Conservation (phyloP, 495 filamentous ascomycete genomes). For the Hyphodiscus hymeniophilus region DNA sequence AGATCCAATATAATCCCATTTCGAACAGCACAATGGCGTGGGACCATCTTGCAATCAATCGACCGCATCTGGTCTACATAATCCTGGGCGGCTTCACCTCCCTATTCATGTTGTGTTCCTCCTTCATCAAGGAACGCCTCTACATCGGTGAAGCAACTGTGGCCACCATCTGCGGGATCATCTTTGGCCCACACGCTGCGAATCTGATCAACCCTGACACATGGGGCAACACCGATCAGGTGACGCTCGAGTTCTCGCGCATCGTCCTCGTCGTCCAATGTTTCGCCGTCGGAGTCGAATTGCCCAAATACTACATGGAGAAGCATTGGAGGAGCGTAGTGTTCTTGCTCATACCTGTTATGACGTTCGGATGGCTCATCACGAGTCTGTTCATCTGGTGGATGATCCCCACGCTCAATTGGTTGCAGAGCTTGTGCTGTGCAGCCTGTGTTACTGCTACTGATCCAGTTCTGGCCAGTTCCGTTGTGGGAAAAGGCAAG, state of each 20-base stretch:
- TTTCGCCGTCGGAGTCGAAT: slow-evolving; percentile 97
- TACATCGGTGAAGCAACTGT: slow-evolving; percentile 99
- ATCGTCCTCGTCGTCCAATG: slow-evolving; percentile 98
- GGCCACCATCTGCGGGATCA: slow-evolving; percentile 90
- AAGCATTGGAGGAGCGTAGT: slow-evolving; percentile 92
- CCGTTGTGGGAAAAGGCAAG: slow-evolving; percentile 97
- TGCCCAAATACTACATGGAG: slow-evolving; percentile 98
- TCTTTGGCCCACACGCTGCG: slow-evolving; percentile 93
- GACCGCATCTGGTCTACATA: slow-evolving; percentile 95
- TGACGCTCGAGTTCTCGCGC: slow-evolving; percentile 93
- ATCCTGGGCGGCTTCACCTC: slow-evolving; percentile 97
- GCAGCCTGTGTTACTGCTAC: slow-evolving; percentile 97
- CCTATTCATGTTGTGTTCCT: slow-evolving; percentile 96
- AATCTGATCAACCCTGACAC: slow-evolving; percentile 75
- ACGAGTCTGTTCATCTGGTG: slow-evolving; percentile 97
- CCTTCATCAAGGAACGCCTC: slow-evolving; percentile 94
- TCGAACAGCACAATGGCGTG: slow-evolving; percentile 61
- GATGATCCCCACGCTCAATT: slow-evolving; percentile 74
- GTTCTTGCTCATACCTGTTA: slow-evolving; percentile 85
- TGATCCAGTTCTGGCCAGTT: slow-evolving; percentile 94
- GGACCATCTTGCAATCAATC: slow-evolving; percentile 87
- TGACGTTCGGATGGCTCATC: slow-evolving; percentile 94
- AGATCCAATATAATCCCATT: background rate
- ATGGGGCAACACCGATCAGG: slow-evolving; percentile 93
- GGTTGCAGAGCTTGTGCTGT: slow-evolving; percentile 78